Evolutionary conservation across 2,329 filamentous ascomycete genomes (phyloP).

Genomic region (Fusarium subtropicale): DNA sequence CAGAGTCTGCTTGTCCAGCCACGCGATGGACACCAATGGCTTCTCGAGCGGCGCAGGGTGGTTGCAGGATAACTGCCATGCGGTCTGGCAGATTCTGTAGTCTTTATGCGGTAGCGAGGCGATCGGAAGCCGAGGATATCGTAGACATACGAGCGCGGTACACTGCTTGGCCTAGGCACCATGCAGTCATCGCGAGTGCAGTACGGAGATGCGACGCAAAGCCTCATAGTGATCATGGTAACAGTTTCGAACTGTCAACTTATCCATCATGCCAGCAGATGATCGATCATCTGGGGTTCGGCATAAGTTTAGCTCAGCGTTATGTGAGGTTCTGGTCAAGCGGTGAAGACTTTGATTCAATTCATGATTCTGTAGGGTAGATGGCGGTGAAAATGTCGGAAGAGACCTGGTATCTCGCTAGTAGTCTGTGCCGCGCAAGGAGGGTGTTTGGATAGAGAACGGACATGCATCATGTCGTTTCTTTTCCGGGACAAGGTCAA

Average conservation of each 20-base stretch:
- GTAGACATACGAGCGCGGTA: slow-evolving; percentile 17
- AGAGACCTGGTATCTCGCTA: slow-evolving; percentile 13
- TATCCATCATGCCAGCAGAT: slow-evolving; percentile 43
- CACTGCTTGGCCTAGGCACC: slow-evolving; percentile 29
- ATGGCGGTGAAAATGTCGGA: slow-evolving; percentile 42
- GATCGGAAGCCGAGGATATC: slow-evolving; percentile 14
- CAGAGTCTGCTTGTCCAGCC: slow-evolving; percentile 24
- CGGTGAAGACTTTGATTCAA: slow-evolving; percentile 41
- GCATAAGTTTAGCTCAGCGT: slow-evolving; percentile 37
- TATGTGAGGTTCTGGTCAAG: slow-evolving; percentile 37
- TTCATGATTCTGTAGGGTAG: slow-evolving; percentile 42
- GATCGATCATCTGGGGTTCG: slow-evolving; percentile 42
- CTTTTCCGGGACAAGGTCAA: not conserved
- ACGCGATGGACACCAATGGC: slow-evolving; percentile 31
- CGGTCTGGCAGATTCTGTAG: slow-evolving; percentile 19
- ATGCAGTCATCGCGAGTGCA: slow-evolving; percentile 18
- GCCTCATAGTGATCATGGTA: slow-evolving; percentile 18
- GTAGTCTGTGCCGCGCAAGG: slow-evolving; percentile 28
- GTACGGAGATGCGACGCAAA: slow-evolving; percentile 19
- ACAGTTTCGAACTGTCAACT: slow-evolving; percentile 28
- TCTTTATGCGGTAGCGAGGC: slow-evolving; percentile 9
- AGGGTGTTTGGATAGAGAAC: slow-evolving; percentile 17
- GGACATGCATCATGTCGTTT: not conserved
- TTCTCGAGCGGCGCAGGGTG: slow-evolving; percentile 26
- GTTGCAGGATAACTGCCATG: slow-evolving; percentile 31